Percentiles rank a stretch among this genome's conserved stretches.
Conservation (phyloP, 2,329 filamentous ascomycete genomes). For the Ascochyta clinopodiicola region DNA sequence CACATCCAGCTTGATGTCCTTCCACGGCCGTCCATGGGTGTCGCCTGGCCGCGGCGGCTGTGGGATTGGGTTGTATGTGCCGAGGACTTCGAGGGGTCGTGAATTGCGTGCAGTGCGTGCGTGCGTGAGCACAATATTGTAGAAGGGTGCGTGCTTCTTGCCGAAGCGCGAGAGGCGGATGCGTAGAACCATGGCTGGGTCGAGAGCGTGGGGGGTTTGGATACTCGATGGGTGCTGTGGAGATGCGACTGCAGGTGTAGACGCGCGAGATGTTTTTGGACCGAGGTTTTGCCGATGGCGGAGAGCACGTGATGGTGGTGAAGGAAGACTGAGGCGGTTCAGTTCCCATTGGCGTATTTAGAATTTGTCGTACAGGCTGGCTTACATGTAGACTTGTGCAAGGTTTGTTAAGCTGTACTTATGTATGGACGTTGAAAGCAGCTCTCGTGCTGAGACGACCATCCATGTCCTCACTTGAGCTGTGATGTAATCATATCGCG, state of each 20-base stretch:
- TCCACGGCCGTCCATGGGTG: slow-evolving; percentile 71
- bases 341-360: too few relatives aligned
- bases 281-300: slow-evolving; percentile 21
- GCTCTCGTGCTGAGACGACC: not conserved
- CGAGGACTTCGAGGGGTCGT: slow-evolving; percentile 89
- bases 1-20: slow-evolving; percentile 88
- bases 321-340: too few relatives aligned
- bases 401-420: not conserved
- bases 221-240: not conserved
- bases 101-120: slow-evolving; percentile 86
- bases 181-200: slow-evolving; percentile 78
- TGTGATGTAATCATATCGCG: slow-evolving; percentile 19
- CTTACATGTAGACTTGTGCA: not conserved
- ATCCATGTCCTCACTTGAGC: not conserved
- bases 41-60: slow-evolving; percentile 58
- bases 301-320: slow-evolving; percentile 21
- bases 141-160: slow-evolving; percentile 85
- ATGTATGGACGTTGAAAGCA: not conserved
- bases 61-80: slow-evolving; percentile 68
- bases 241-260: not conserved
- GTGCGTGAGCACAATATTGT: slow-evolving; percentile 96
- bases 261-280: slow-evolving; percentile 18
- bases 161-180: slow-evolving; percentile 95
- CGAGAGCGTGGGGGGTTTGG: not conserved
- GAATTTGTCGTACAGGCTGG: too few relatives aligned